These are phyloP conservation scores for Actinomucor elegans DNA, from an alignment of 371 early-diverging fungal genomes.

Conservation along the genomic window DNA sequence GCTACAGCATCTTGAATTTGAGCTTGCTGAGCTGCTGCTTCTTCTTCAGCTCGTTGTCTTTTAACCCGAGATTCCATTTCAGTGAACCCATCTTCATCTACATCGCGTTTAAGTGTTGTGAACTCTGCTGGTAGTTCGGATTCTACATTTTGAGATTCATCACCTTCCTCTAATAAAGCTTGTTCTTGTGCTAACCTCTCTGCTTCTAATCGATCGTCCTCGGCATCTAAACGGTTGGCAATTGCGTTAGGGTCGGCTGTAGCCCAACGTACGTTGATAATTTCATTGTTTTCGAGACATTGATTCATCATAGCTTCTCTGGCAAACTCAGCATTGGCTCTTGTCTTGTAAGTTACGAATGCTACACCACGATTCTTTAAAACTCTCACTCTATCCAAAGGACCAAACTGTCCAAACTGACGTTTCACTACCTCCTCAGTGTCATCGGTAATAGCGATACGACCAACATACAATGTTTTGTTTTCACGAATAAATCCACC, in stretches of 20 bases:
- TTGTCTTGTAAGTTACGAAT: constrained; percentile 73
- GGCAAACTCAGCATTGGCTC: constrained; percentile 83
- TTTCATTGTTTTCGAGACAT: constrained; percentile 67
- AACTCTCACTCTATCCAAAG: constrained; percentile 67
- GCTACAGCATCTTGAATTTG: constrained; percentile 19
- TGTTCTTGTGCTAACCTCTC: constrained; percentile 21
- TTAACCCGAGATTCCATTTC: constrained; percentile 40
- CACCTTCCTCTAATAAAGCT: constrained; percentile 39
- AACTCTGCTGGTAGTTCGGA: constrained; percentile 66
- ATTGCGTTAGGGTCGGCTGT: constrained; percentile 80
- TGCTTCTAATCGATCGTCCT: constrained; percentile 8
- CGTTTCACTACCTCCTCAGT: constrained; percentile 63
- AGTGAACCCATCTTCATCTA: constrained; percentile 39
- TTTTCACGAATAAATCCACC: constrained; percentile 80
- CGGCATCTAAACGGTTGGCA: constrained; percentile 43
- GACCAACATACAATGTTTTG: constrained; percentile 79
- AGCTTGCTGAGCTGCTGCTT: not conserved
- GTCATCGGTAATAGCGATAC: constrained; percentile 57
- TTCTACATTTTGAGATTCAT: constrained; percentile 43
- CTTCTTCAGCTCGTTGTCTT: constrained; percentile 38
- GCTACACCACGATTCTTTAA: constrained; percentile 73
- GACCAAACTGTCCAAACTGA: constrained; percentile 82
- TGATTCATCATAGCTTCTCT: constrained; percentile 90
- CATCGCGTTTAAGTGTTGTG: constrained; percentile 33
- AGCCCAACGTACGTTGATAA: constrained; percentile 73